Evolutionary conservation across 2,329 filamentous ascomycete species (phyloP).

Genomic region (Arachnomyces sp.): DNA sequence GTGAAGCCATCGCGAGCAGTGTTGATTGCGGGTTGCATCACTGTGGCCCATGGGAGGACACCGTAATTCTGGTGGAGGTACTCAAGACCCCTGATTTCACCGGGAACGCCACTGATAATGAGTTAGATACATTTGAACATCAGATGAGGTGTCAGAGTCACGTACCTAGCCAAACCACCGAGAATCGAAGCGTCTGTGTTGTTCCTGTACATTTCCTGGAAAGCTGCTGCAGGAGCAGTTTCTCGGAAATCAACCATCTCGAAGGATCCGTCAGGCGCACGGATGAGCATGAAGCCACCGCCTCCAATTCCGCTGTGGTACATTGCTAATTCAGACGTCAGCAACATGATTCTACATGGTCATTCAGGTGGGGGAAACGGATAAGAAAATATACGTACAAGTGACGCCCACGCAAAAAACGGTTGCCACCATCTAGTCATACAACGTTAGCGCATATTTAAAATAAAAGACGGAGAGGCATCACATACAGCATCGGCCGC

Average conservation of each 20-base stretch:
- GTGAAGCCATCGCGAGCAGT: conserved; percentile 66
- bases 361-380: conserved; percentile 2
- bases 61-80: conserved; percentile 60
- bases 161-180: conserved; percentile 60
- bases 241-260: conserved; percentile 88
- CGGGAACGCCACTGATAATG: conserved; percentile 43
- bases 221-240: conserved; percentile 71
- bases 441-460: not conserved
- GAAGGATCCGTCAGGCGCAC: conserved; percentile 62
- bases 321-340: conserved; percentile 43
- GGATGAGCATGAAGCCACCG: conserved; percentile 81
- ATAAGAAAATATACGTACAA: conserved; percentile 29
- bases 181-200: conserved; percentile 58
- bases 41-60: conserved; percentile 58
- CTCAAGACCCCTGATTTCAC: conserved; percentile 64
- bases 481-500: conserved; percentile 60
- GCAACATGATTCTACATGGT: no score
- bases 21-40: conserved; percentile 65
- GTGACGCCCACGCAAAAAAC: conserved; percentile 68
- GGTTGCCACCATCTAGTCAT: conserved; percentile 54
- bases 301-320: conserved; percentile 77
- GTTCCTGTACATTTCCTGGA: conserved; percentile 74
- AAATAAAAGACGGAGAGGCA: not conserved
- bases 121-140: not conserved
- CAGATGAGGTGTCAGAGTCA: not conserved